phyloP scores from a whole-genome alignment of 1,284 basidiomycete species.

The Fomitopsis palustris region DNA sequence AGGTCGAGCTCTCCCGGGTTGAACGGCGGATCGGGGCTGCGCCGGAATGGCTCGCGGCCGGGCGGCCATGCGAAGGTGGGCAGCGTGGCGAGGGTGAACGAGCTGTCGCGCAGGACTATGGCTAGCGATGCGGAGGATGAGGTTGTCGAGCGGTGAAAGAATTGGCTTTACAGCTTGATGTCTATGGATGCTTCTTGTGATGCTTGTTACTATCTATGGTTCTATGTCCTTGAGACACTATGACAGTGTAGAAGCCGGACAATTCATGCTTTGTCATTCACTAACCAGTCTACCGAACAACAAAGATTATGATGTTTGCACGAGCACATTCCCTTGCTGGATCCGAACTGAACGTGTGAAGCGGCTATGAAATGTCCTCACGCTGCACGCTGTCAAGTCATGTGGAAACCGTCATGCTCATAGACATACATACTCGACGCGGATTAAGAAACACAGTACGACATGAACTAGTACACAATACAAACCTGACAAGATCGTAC shows the following conservation, averaged over 20 bases:
- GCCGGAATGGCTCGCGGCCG: conserved; percentile 24
- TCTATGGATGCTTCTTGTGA: not conserved
- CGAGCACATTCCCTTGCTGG: too few relatives aligned
- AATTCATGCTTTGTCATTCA: too few relatives aligned
- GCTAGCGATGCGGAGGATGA: conserved; percentile 80
- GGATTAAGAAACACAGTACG: conserved; percentile 17
- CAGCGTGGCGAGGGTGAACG: conserved; percentile 42
- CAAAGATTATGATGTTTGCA: too few relatives aligned
- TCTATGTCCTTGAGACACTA: not conserved
- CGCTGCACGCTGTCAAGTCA: not conserved
- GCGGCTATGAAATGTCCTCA: too few relatives aligned
- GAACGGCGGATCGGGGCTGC: conserved; percentile 13
- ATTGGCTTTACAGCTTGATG: not conserved
- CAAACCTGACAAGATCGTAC: conserved; percentile 20
- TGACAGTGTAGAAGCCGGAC: too few relatives aligned
- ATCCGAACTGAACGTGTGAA: too few relatives aligned
- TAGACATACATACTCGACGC: conserved; percentile 12
- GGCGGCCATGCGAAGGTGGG: conserved; percentile 31
- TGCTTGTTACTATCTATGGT: not conserved
- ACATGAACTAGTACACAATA: conserved; percentile 21
- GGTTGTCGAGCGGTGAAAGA: conserved; percentile 34
- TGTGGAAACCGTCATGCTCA: conserved; percentile 1
- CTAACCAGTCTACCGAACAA: too few relatives aligned
- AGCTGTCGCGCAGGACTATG: conserved; percentile 72
- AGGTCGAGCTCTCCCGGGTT: conserved; percentile 27